These are phyloP conservation scores for Coffea eugenioides DNA, from an alignment of 257 asterid genomes.

Conservation along the genomic window DNA sequence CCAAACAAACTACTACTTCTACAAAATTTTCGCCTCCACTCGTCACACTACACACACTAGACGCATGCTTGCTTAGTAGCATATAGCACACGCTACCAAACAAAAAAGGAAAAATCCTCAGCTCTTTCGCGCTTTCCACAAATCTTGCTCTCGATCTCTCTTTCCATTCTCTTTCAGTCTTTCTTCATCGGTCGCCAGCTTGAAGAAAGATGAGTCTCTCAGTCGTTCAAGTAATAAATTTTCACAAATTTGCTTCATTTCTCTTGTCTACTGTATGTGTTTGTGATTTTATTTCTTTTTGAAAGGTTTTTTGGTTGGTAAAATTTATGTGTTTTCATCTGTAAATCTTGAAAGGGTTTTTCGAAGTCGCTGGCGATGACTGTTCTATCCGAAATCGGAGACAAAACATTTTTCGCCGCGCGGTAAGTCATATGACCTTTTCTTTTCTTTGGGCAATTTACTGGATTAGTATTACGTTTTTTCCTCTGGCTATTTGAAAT, in stretches of 20 bases:
- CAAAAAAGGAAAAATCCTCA: no score
- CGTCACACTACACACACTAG: no score
- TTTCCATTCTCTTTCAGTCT: background rate
- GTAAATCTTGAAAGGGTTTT: slow-evolving; percentile 51
- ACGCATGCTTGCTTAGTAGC: background rate
- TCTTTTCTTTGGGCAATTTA: background rate
- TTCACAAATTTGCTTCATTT: background rate
- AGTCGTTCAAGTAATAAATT: slow-evolving; percentile 32
- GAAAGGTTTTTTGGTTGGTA: slow-evolving; percentile 10
- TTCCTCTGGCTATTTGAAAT: background rate
- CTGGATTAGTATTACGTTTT: background rate
- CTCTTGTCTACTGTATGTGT: background rate
- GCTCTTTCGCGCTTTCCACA: background rate
- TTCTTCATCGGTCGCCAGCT: background rate
- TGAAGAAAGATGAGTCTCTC: slow-evolving; percentile 32
- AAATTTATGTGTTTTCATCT: slow-evolving; percentile 17
- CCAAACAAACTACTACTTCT: no score
- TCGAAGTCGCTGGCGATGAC: slow-evolving; percentile 96
- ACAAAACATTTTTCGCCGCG: slow-evolving; percentile 92
- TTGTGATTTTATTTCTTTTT: background rate
- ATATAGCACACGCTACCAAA: no score
- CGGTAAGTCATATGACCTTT: slow-evolving; percentile 46
- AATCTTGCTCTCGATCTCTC: background rate
- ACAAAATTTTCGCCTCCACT: no score
- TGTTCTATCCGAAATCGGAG: slow-evolving; percentile 88